Percentiles rank a stretch among this genome's conserved stretches.
Conservation (phyloP, 1,139 yeast genomes). For the Yamadazyma oceani region DNA sequence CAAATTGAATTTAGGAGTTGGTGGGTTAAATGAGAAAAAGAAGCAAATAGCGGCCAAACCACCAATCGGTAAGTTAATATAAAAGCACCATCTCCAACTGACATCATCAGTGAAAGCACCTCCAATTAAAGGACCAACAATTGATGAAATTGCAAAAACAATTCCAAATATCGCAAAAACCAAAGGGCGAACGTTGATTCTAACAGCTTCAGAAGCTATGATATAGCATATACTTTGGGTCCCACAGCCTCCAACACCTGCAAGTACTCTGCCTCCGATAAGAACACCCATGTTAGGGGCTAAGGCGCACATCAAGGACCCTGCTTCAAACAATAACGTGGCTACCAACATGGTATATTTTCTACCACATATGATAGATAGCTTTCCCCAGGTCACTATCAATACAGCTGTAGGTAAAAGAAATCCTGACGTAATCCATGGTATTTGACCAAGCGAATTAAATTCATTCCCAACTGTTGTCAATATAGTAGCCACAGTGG, state of each 20-base stretch:
- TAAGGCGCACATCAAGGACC: slow-evolving; percentile 61
- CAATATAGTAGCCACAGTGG: slow-evolving; percentile 60
- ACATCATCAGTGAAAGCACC: slow-evolving; percentile 63
- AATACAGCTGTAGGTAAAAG: slow-evolving; percentile 59
- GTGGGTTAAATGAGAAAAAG: slow-evolving; percentile 53
- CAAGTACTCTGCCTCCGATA: slow-evolving; percentile 69
- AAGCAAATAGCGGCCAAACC: slow-evolving; percentile 53
- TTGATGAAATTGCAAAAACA: slow-evolving; percentile 56
- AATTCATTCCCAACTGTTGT: slow-evolving; percentile 57
- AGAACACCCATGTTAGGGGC: slow-evolving; percentile 57
- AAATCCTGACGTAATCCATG: slow-evolving; percentile 64
- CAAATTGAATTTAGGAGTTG: slow-evolving; percentile 42
- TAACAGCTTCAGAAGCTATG: slow-evolving; percentile 61
- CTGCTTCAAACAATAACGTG: slow-evolving; percentile 57
- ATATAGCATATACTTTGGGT: slow-evolving; percentile 59
- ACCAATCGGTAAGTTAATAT: slow-evolving; percentile 68
- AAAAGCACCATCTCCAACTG: slow-evolving; percentile 81
- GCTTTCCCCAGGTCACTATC: slow-evolving; percentile 60
- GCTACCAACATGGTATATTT: slow-evolving; percentile 51
- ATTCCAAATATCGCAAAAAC: slow-evolving; percentile 50
- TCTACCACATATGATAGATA: slow-evolving; percentile 63
- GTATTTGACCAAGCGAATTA: slow-evolving; percentile 52
- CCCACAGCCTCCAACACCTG: slow-evolving; percentile 79
- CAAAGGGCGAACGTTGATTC: slow-evolving; percentile 57
- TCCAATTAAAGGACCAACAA: slow-evolving; percentile 66